Conservation (phyloP, 2,329 filamentous ascomycete genomes). For the Beauveria sp. region DNA sequence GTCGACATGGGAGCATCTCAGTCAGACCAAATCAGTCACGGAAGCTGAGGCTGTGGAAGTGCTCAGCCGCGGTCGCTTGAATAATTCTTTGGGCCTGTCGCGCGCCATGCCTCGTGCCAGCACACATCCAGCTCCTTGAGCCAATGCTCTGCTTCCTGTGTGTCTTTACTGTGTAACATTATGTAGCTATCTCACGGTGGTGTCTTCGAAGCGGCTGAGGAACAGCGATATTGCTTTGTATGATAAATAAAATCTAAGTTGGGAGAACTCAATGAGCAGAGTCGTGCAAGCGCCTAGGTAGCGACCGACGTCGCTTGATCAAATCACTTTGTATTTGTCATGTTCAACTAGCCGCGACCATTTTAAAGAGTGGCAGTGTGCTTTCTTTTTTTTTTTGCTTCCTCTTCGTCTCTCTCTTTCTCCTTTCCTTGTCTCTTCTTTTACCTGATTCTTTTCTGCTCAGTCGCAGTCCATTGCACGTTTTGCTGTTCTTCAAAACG, state of each 20-base stretch:
- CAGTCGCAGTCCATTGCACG: background rate
- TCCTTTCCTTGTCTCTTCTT: too few species aligned
- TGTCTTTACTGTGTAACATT: background rate
- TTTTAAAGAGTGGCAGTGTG: too few species aligned
- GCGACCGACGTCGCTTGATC: background rate
- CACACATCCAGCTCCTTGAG: background rate
- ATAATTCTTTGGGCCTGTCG: conserved; percentile 24
- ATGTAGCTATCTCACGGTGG: background rate
- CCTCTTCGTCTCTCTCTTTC: too few species aligned
- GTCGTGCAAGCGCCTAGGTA: background rate
- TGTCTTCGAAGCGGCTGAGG: background rate
- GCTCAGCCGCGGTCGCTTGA: conserved; percentile 44
- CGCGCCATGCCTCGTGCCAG: background rate
- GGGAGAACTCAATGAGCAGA: background rate
- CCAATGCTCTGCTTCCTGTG: background rate
- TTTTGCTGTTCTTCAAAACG: background rate
- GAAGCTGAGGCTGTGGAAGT: conserved; percentile 51
- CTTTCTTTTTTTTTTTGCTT: too few species aligned
- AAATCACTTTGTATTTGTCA: background rate
- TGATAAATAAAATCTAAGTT: background rate
- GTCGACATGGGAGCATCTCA: conserved; percentile 48
- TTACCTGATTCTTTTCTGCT: background rate
- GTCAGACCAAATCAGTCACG: conserved; percentile 41
- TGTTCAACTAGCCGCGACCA: too few species aligned
- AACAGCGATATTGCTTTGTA: background rate